Evolutionary conservation across 169 alveolate genomes (phyloP), one percentile per base, ranked within the genome.

Genomic region (Perkinsus olseni): DNA sequence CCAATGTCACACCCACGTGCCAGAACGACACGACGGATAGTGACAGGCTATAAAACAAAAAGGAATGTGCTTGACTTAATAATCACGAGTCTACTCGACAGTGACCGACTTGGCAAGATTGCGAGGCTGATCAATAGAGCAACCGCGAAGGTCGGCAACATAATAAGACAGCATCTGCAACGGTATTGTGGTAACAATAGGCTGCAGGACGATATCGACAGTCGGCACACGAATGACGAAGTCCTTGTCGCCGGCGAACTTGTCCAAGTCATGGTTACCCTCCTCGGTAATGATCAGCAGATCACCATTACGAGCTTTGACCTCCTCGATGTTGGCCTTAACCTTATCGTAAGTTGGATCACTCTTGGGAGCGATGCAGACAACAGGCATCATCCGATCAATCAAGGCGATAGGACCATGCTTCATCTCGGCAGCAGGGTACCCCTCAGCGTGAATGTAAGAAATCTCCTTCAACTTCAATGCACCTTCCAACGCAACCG

Each of bases 401-500:
- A 98, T 97, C 93, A 98, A 95, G 0, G 99, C 99, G 91, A 98
- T 96, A 24, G 99, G 98, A 13, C 99, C 99, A 94, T 98, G 99
- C 94, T 98, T 98, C 95, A 98, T 96, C 93, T 98, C 99, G n/a
- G 99, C 99, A 6, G 99, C 98, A 0, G 98, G 96, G 74, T 97
- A 98, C 0, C 99, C 99, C 93, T 98, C 99, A 8, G 99, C 98
- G 93, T 98, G 99, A 10, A 97, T 97, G 95, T 98, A 98, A 3
- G 99, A 96, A n/a, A 98, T 93, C 95, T 98, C 99, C 96, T 99
- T 99, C 74, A 98, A 95, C 93, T 98, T 98, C 74, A 99, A 95
- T 0, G 99, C 99, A n/a, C 99, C 99, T 95, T 99, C 99, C 93
- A 96, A 96, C 6, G 99, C 99, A 40, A 98, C 97, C 24, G 99